A percentile compares a stretch with the other conserved stretches of the same genome.
phyloP scores from a whole-genome alignment of 169 alveolate genomes.

The Plasmodium gallinaceum region DNA sequence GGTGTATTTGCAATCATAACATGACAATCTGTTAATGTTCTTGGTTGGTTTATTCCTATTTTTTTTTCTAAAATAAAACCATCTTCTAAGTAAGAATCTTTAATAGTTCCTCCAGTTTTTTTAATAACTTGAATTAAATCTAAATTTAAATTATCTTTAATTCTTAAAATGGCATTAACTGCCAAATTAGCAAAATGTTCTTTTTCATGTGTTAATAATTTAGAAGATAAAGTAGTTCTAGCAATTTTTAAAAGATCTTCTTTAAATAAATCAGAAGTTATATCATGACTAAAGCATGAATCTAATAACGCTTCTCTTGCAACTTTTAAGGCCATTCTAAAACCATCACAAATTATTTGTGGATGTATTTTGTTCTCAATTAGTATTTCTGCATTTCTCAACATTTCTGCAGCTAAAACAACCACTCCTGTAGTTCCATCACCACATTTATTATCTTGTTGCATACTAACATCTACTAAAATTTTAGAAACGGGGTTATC shows the following conservation, averaged over 20 bases:
- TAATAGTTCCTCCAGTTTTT: constrained; percentile 97
- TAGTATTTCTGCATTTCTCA: constrained; percentile 97
- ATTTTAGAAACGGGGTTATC: constrained; percentile 99
- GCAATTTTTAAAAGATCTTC: constrained; percentile 96
- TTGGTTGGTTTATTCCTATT: constrained; percentile 97
- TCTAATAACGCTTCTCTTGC: constrained; percentile 92
- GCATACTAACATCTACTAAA: constrained; percentile 94
- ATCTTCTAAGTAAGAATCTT: constrained; percentile 97
- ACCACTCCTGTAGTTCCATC: constrained; percentile 99
- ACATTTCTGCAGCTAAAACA: constrained; percentile 99
- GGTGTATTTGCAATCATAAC: constrained; percentile 98
- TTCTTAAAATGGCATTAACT: constrained; percentile 97
- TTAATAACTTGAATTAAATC: constrained; percentile 95
- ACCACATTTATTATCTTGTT: constrained; percentile 94
- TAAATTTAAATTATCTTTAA: constrained; percentile 86
- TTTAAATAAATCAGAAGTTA: constrained; percentile 88
- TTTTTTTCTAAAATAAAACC: constrained; percentile 99
- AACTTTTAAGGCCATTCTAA: constrained; percentile 92
- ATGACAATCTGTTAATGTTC: constrained; percentile 90
- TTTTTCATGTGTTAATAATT: constrained; percentile 95
- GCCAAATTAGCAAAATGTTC: constrained; percentile 97
- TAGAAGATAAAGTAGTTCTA: constrained; percentile 98
- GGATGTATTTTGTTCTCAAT: constrained; percentile 98
- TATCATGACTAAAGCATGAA: constrained; percentile 89
- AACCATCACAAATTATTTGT: constrained; percentile 93